These are phyloP conservation scores for Aspergillus pseudotamarii DNA, from an alignment of 2,329 filamentous ascomycete genomes.

Conservation along the genomic window DNA sequence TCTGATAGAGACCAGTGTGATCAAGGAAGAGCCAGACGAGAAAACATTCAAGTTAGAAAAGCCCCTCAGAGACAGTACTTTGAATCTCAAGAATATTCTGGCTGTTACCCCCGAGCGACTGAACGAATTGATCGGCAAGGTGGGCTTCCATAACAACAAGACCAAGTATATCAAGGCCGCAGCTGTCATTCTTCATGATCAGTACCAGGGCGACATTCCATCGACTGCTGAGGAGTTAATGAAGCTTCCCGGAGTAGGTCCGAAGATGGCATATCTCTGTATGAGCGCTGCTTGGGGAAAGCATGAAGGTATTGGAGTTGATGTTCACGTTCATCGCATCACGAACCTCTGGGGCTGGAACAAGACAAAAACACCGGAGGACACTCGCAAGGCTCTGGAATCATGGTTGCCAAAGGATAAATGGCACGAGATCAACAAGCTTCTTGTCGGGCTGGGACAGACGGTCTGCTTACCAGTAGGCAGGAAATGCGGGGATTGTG, in stretches of 20 bases:
- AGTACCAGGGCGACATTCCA: slow-evolving; percentile 76
- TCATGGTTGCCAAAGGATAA: slow-evolving; percentile 79
- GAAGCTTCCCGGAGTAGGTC: slow-evolving; percentile 81
- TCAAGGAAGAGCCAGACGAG: slow-evolving; percentile 28
- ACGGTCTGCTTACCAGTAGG: slow-evolving; percentile 81
- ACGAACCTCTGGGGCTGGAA: slow-evolving; percentile 95
- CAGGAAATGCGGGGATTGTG: slow-evolving; percentile 81
- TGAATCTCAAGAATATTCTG: slow-evolving; percentile 78
- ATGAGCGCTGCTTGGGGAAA: slow-evolving; percentile 74
- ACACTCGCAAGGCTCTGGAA: slow-evolving; percentile 74
- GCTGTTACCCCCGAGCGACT: slow-evolving; percentile 66
- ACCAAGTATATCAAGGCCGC: slow-evolving; percentile 79
- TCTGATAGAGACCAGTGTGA: slow-evolving; percentile 1
- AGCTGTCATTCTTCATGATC: slow-evolving; percentile 71
- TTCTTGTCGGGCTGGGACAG: slow-evolving; percentile 87
- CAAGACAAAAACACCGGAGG: slow-evolving; percentile 77
- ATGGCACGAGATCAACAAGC: slow-evolving; percentile 90
- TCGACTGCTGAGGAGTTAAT: slow-evolving; percentile 74
- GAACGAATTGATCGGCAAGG: slow-evolving; percentile 77
- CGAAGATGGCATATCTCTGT: slow-evolving; percentile 92
- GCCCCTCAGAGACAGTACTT: slow-evolving; percentile 44
- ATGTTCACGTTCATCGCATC: slow-evolving; percentile 93
- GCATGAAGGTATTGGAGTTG: slow-evolving; percentile 81
- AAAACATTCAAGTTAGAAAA: slow-evolving; percentile 24
- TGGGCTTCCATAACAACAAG: slow-evolving; percentile 95